phyloP scores from a whole-genome alignment of 2,329 filamentous ascomycete species.

The Seiridium unicorne region DNA sequence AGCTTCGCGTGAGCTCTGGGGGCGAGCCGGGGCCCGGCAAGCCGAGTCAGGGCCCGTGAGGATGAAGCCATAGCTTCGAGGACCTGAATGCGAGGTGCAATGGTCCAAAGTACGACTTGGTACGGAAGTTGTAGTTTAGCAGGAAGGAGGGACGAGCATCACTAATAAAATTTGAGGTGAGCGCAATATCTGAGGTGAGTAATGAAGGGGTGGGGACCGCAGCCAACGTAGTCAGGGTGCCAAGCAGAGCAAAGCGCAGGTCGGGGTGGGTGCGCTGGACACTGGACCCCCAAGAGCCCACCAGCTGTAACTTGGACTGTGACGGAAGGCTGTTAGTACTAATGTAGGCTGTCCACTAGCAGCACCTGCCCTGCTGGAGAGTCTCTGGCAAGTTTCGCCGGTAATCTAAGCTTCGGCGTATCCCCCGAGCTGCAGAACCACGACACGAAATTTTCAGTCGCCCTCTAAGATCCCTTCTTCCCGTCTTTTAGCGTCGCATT shows the following conservation, averaged over 20 bases:
- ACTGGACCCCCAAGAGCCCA: too few relatives aligned
- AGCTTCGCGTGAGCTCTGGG: constrained; percentile 17
- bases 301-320: too few relatives aligned
- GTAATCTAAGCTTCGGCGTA: too few relatives aligned
- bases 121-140: neutral
- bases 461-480: neutral
- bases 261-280: neutral
- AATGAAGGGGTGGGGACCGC: neutral
- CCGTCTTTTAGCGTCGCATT: neutral
- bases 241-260: too few relatives aligned
- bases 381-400: too few relatives aligned
- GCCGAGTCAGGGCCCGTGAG: constrained; percentile 38
- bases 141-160: neutral
- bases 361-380: too few relatives aligned
- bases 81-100: constrained; percentile 18
- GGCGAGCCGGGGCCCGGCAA: constrained; percentile 24
- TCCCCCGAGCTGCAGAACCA: too few relatives aligned
- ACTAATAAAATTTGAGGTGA: constrained; percentile 4
- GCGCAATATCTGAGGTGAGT: neutral
- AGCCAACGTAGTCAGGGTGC: neutral
- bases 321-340: too few relatives aligned
- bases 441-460: too few relatives aligned
- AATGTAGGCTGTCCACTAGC: too few relatives aligned
- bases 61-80: constrained; percentile 43
- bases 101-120: constrained; percentile 3